A percentile compares a stretch with the other conserved stretches of the same genome.
These are phyloP conservation scores for Xanthoconium purpureum DNA, from an alignment of 768 basidiomycete genomes.

Conservation along the genomic window DNA sequence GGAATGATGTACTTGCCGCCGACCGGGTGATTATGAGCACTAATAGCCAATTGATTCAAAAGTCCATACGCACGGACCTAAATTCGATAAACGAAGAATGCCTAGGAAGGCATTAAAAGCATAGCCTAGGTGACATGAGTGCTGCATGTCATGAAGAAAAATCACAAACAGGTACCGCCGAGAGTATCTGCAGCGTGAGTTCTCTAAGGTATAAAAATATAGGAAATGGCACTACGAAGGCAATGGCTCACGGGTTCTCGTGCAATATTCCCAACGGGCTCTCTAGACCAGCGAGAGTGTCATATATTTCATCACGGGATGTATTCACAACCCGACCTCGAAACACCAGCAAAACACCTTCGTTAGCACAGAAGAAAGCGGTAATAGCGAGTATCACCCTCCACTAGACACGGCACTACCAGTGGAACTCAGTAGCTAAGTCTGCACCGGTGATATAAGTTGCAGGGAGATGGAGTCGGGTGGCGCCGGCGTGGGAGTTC, in stretches of 20 bases:
- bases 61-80: background rate
- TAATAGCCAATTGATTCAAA: no score
- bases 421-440: no score
- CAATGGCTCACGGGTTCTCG: background rate
- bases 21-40: background rate
- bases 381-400: no score
- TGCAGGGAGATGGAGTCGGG: no score
- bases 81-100: conserved; percentile 9
- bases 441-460: no score
- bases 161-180: background rate
- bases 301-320: no score
- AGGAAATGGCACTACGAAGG: no score
- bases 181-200: conserved; percentile 4
- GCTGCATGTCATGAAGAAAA: background rate
- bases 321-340: no score
- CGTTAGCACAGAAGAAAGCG: no score
- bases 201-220: background rate
- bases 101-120: background rate
- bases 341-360: no score
- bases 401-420: no score
- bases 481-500: no score
- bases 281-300: background rate
- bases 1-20: background rate
- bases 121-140: background rate
- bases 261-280: background rate